Conservation (phyloP, 805 yeast genomes). For the Starmerella ratchasimensis region DNA sequence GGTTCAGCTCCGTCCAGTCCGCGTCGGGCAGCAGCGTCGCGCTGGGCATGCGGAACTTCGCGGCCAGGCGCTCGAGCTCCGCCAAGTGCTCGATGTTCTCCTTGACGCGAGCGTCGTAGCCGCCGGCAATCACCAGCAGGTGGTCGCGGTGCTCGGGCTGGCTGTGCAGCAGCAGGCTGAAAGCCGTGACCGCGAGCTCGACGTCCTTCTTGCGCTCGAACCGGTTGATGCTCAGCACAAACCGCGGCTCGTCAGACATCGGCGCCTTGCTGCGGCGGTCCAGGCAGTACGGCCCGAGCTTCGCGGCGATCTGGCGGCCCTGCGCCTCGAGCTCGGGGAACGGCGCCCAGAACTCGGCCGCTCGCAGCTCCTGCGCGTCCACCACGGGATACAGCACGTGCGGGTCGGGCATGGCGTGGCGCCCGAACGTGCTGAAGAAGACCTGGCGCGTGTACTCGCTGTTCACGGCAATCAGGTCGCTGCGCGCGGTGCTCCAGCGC, state of each 20-base stretch:
- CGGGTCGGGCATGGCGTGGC: conserved; percentile 27
- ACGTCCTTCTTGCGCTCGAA: conserved; percentile 80
- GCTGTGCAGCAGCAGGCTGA: conserved; percentile 32
- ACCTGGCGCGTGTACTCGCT: conserved; percentile 67
- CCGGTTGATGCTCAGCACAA: conserved; percentile 66
- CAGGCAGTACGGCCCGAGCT: conserved; percentile 4
- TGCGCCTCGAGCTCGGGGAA: not conserved
- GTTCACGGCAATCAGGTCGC: conserved; percentile 78
- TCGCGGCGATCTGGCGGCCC: conserved; percentile 1
- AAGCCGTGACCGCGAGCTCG: conserved; percentile 61
- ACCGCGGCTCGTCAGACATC: conserved; percentile 8
- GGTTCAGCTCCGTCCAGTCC: conserved; percentile 11
- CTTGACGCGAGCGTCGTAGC: conserved; percentile 60
- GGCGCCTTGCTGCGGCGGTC: conserved; percentile 3
- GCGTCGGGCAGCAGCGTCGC: conserved; percentile 30
- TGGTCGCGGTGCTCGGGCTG: conserved; percentile 25
- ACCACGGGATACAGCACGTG: conserved; percentile 72
- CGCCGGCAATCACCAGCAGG: conserved; percentile 70
- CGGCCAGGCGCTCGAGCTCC: conserved; percentile 42
- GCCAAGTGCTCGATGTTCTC: conserved; percentile 65
- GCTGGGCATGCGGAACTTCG: conserved; percentile 32
- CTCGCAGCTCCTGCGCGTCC: conserved; percentile 28
- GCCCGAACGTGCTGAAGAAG: conserved; percentile 48
- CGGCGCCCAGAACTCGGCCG: no score
- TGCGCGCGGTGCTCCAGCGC: conserved; percentile 57